phyloP scores from a whole-genome alignment of 228 moss, liverwort and hornwort species.

The Sphagnum magellanicum region DNA sequence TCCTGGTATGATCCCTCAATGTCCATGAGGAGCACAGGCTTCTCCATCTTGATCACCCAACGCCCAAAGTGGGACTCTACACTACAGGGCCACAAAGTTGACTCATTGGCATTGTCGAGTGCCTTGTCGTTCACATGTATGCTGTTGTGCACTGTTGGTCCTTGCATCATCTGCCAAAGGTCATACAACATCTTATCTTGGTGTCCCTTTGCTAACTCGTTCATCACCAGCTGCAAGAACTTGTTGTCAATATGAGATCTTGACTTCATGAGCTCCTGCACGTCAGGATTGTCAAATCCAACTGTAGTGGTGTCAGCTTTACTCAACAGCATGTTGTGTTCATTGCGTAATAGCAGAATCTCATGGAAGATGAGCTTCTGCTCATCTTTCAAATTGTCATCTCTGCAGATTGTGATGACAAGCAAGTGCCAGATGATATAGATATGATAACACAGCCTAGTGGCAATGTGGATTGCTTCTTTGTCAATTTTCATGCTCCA shows the following conservation, averaged over 20 bases:
- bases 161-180: conserved; percentile 14
- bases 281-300: conserved; percentile 21
- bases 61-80: conserved; percentile 41
- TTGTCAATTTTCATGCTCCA: conserved; percentile 6
- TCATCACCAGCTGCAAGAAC: conserved; percentile 24
- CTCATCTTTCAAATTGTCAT: too few species aligned
- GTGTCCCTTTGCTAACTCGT: conserved; percentile 28
- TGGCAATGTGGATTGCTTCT: conserved; percentile 27
- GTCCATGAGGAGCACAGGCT: conserved; percentile 35
- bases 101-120: background rate
- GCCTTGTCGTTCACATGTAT: background rate
- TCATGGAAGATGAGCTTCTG: conserved; percentile 20
- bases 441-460: conserved; percentile 32
- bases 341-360: conserved; percentile 22
- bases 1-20: conserved; percentile 34
- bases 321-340: conserved; percentile 4
- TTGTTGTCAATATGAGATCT: conserved; percentile 21
- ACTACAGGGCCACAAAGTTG: conserved; percentile 12
- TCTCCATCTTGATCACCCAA: conserved; percentile 40
- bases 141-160: background rate
- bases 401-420: conserved; percentile 20
- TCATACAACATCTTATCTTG: conserved; percentile 33
- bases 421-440: conserved; percentile 34
- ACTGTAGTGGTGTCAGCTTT: conserved; percentile 9
- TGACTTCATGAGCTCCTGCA: conserved; percentile 5